A percentile compares a stretch with the other conserved stretches of the same genome.
phyloP scores from a whole-genome alignment of 2,329 filamentous ascomycete species.

The Colletotrichum tabaci region DNA sequence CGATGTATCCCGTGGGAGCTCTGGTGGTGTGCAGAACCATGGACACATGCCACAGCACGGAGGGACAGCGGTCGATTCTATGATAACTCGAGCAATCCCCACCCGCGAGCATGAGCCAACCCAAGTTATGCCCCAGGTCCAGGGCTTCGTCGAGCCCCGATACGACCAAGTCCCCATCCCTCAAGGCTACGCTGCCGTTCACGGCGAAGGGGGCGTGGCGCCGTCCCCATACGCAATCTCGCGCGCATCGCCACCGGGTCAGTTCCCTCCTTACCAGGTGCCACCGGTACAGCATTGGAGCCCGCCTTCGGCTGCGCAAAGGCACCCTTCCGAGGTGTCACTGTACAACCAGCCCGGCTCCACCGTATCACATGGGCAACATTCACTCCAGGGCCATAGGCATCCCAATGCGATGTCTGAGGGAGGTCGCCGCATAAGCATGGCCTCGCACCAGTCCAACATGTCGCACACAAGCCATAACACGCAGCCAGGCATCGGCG shows the following conservation, averaged over 20 bases:
- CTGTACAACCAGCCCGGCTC: conserved; percentile 17
- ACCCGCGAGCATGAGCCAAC: not conserved
- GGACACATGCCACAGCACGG: conserved; percentile 12
- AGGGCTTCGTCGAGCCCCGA: conserved; percentile 48
- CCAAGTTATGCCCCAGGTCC: not conserved
- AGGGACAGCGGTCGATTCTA: conserved; percentile 11
- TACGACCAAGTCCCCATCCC: conserved; percentile 58
- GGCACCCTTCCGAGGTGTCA: conserved; percentile 26
- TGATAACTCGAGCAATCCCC: conserved; percentile 5
- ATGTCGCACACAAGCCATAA: conserved; percentile 5
- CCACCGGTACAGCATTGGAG: conserved; percentile 37
- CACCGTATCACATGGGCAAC: conserved; percentile 28
- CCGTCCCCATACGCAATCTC: conserved; percentile 49
- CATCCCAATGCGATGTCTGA: not conserved
- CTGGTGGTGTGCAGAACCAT: conserved; percentile 19
- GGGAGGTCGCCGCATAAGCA: conserved; percentile 29
- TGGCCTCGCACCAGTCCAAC: conserved; percentile 32
- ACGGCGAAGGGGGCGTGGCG: conserved; percentile 53
- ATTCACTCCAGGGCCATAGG: conserved; percentile 13
- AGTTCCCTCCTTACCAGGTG: conserved; percentile 39
- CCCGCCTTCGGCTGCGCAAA: conserved; percentile 20
- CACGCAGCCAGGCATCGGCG: not conserved
- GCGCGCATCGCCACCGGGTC: conserved; percentile 35
- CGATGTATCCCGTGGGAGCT: conserved; percentile 4
- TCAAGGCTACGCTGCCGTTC: conserved; percentile 53